phyloP scores from a whole-genome alignment of 2,329 filamentous ascomycete species.

The Xylariaceae sp. region DNA sequence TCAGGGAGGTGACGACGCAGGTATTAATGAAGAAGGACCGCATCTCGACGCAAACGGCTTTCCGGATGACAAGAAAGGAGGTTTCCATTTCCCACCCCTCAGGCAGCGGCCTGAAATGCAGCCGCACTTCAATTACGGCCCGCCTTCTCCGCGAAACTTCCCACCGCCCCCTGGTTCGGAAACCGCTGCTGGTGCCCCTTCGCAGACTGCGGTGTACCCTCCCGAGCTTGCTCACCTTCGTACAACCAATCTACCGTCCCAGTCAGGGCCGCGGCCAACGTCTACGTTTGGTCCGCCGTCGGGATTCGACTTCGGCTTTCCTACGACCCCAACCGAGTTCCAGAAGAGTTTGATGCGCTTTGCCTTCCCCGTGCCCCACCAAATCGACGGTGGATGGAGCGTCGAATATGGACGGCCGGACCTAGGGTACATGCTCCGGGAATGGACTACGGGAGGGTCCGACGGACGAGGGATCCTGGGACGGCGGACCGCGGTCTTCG shows the following conservation, averaged over 20 bases:
- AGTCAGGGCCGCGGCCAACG: slow-evolving; percentile 41
- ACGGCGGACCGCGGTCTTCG: slow-evolving; percentile 79
- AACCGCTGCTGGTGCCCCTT: slow-evolving; percentile 3
- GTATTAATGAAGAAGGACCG: slow-evolving; percentile 28
- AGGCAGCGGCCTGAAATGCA: slow-evolving; percentile 43
- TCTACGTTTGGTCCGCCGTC: slow-evolving; percentile 57
- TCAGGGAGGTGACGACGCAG: slow-evolving; percentile 42
- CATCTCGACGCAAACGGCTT: slow-evolving; percentile 23
- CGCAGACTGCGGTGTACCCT: slow-evolving; percentile 34
- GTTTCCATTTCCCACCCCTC: slow-evolving; percentile 57
- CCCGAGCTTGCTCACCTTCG: slow-evolving; percentile 57
- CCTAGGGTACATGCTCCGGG: slow-evolving; percentile 77
- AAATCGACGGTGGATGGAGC: slow-evolving; percentile 76
- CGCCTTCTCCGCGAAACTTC: slow-evolving; percentile 41
- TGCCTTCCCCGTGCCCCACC: slow-evolving; percentile 68
- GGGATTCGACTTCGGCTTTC: slow-evolving; percentile 77
- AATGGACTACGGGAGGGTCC: slow-evolving; percentile 69
- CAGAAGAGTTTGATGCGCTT: slow-evolving; percentile 89
- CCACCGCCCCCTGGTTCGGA: slow-evolving; percentile 25
- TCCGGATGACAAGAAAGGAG: slow-evolving; percentile 38
- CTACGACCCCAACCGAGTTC: slow-evolving; percentile 77
- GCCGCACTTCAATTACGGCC: slow-evolving; percentile 58
- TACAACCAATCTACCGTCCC: slow-evolving; percentile 39
- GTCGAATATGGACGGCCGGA: slow-evolving; percentile 91
- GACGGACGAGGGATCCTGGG: slow-evolving; percentile 69